Evolutionary conservation across 306 rosid species (phyloP).

Genomic region (Cucumis cinereus): DNA sequence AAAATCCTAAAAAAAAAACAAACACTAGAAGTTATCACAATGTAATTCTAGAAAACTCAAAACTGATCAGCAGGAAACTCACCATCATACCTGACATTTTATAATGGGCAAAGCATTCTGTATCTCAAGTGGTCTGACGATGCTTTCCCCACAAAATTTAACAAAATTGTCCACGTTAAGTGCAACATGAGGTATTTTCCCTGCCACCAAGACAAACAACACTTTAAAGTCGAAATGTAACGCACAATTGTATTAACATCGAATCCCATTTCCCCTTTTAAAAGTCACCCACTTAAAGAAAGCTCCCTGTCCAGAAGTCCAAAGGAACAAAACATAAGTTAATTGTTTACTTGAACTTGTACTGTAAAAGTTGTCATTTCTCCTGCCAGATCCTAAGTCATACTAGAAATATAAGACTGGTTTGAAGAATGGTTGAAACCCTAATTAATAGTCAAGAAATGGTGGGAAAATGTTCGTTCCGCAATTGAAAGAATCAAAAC

Average conservation of each 20-base stretch:
- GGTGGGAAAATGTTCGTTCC: neutral
- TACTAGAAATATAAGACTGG: neutral
- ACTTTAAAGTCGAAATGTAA: neutral
- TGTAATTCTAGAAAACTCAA: neutral
- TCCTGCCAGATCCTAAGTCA: neutral
- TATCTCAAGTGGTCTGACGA: constrained; percentile 12
- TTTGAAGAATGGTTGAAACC: neutral
- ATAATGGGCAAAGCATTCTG: constrained; percentile 18
- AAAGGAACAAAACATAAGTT: neutral
- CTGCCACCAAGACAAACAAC: constrained; percentile 16
- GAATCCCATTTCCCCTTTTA: neutral
- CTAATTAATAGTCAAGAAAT: neutral
- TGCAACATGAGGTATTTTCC: constrained; percentile 35
- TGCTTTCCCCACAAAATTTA: constrained; percentile 14
- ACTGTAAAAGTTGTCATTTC: neutral
- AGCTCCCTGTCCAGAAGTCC: neutral
- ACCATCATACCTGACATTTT: constrained; percentile 84
- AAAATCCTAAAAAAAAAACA: neutral
- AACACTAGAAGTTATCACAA: neutral
- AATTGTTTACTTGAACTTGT: neutral
- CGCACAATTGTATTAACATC: neutral
- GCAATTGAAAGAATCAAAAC: neutral
- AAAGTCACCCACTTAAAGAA: neutral
- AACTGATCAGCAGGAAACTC: constrained; percentile 29
- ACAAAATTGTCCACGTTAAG: constrained; percentile 26